Evolutionary conservation across 2,329 filamentous ascomycete genomes (phyloP).

Genomic region (Endoconidiophora polonica): DNA sequence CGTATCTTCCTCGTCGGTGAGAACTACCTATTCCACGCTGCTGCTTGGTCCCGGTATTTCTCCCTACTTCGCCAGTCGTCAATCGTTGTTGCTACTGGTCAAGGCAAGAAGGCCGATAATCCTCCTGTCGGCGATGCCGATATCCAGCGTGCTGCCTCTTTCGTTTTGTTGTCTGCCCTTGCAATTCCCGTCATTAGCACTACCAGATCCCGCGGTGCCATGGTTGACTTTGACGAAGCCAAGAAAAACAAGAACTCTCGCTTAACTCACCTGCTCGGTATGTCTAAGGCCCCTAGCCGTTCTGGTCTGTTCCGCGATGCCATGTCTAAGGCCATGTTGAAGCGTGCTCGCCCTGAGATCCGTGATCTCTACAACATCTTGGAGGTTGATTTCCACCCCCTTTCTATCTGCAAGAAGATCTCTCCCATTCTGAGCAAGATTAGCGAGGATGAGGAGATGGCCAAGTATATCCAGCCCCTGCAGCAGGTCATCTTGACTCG

Average conservation of each 20-base stretch:
- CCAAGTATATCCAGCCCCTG: constrained; percentile 86
- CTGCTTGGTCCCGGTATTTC: constrained; percentile 94
- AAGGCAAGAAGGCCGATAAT: constrained; percentile 87
- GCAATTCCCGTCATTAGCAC: constrained; percentile 99
- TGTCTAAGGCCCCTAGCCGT: constrained; percentile 78
- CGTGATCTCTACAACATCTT: constrained; percentile 96
- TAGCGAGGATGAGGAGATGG: constrained; percentile 84
- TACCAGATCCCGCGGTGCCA: constrained; percentile 80
- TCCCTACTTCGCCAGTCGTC: constrained; percentile 86
- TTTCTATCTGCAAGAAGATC: constrained; percentile 98
- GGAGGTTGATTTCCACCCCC: constrained; percentile 95
- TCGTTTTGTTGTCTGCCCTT: constrained; percentile 83
- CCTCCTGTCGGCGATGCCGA: constrained; percentile 77
- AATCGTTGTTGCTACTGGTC: constrained; percentile 63
- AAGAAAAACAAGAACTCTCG: constrained; percentile 98
- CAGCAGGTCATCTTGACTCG: constrained; percentile 98
- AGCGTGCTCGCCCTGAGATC: constrained; percentile 86
- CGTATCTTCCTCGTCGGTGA: constrained; percentile 97
- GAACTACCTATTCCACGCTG: constrained; percentile 98
- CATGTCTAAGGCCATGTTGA: constrained; percentile 82
- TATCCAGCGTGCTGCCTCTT: constrained; percentile 85
- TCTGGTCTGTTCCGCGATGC: constrained; percentile 89
- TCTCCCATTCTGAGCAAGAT: constrained; percentile 91
- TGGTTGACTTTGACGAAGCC: constrained; percentile 92
- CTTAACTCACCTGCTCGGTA: constrained; percentile 86